phyloP scores from a whole-genome alignment of 1,284 basidiomycete species.

The Lentinus polychrous region DNA sequence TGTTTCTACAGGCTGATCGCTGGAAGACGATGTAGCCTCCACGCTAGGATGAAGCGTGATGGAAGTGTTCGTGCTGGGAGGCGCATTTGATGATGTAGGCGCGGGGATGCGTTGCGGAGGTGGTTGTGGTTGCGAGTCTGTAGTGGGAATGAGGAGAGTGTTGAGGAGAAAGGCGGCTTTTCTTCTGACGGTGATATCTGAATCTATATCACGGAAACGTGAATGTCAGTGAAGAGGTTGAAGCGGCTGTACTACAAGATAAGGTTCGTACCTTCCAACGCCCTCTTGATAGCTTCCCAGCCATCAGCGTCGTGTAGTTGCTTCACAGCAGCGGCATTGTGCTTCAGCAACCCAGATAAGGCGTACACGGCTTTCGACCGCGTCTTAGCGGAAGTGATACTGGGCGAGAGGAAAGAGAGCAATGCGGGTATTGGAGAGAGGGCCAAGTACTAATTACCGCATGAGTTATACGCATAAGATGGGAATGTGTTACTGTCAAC shows the following conservation, averaged over 20 bases:
- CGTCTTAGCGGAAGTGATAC: slow-evolving; percentile 38
- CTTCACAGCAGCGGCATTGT: slow-evolving; percentile 65
- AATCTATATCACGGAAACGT: slow-evolving; percentile 40
- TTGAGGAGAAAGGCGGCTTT: slow-evolving; percentile 85
- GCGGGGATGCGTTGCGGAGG: background rate
- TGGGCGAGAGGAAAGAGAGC: slow-evolving; percentile 55
- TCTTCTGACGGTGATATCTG: slow-evolving; percentile 70
- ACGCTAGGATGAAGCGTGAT: slow-evolving; percentile 39
- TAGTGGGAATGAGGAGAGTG: slow-evolving; percentile 62
- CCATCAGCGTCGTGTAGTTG: slow-evolving; percentile 56
- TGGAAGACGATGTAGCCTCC: slow-evolving; percentile 2
- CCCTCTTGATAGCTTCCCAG: slow-evolving; percentile 59
- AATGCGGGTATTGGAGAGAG: slow-evolving; percentile 65
- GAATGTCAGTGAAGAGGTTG: background rate
- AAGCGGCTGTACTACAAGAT: slow-evolving; percentile 6
- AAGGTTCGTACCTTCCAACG: slow-evolving; percentile 48
- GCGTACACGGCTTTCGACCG: slow-evolving; percentile 86
- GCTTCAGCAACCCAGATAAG: slow-evolving; percentile 81
- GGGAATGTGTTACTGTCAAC: slow-evolving; percentile 24
- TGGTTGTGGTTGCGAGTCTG: slow-evolving; percentile 15
- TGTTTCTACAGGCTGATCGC: background rate
- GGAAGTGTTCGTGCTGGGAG: slow-evolving; percentile 9
- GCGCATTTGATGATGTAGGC: slow-evolving; percentile 6
- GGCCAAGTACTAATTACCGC: slow-evolving; percentile 54
- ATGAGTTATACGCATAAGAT: background rate